Base-by-base conservation (phyloP, 768 basidiomycete genomes). In the Amanita pseudoporphyria region DNA sequence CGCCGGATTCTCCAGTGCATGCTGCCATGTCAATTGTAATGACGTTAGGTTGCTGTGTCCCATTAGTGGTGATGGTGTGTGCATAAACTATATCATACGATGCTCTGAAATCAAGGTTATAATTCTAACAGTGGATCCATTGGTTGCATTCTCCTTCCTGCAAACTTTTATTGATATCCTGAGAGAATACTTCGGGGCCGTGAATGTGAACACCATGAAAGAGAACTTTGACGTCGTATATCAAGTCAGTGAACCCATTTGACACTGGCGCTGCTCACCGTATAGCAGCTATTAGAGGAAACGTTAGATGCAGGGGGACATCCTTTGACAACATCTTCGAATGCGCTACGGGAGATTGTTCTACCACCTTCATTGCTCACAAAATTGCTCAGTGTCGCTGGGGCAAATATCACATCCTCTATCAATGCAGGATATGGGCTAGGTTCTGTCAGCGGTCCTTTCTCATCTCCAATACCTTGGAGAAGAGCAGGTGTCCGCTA, bases 161-260 rank as follows among this genome's bases (percentile, higher is more conserved):
- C 81, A 88, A 60, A 81, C 86, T 1, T 94, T 97, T 62, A 65
- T 87, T 32, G 83, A 88, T 45, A 84, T 94, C 40, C 67, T 97
- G 39, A 70, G 73, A 43, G 90, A 95, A 53, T 97, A 97, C 61
- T 82, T 96, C 55, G 92, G 89, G 19, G 77, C 80, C n/a, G 72
- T 94, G 19, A 88, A 85, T 28, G 79, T 87, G 21, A 75, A 78
- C 5, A 82, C 79, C 2, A 67, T 97, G 55, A 87, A 82, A 57
- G 92, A 96, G 53, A 89, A 95, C 63, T 95, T 96, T 64, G 94
- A 97, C 59, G 79, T 90, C 21, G 92, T 96, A 6, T 95, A 97
- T 60, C 93, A 95, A 73, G 91, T 87, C 19, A 54, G 21, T 76
- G 53, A 31, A 3, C 21, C 18, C 13, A 16, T 45, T 1, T n/a